Evolutionary conservation across 2,329 filamentous ascomycete species (phyloP).

Genomic region (Fusarium mangiferae): DNA sequence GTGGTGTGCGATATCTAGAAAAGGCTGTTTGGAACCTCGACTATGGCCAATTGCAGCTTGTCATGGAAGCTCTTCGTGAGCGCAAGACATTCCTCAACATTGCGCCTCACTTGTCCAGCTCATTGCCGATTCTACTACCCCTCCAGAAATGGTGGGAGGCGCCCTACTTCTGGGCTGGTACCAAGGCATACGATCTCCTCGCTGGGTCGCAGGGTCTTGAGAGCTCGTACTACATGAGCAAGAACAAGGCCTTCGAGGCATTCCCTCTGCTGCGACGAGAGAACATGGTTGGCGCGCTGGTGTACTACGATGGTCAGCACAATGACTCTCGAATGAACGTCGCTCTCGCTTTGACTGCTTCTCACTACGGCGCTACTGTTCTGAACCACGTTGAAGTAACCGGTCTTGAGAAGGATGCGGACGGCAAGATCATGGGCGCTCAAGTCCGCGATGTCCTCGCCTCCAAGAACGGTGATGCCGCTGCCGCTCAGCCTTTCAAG

Average conservation of each 20-base stretch:
- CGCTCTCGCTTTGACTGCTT: slow-evolving; percentile 81
- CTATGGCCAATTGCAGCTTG: slow-evolving; percentile 83
- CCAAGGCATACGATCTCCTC: slow-evolving; percentile 83
- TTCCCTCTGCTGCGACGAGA: slow-evolving; percentile 83
- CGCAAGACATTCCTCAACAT: slow-evolving; percentile 86
- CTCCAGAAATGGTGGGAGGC: slow-evolving; percentile 86
- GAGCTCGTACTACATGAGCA: slow-evolving; percentile 83
- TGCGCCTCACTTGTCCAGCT: slow-evolving; percentile 82
- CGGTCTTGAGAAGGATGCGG: slow-evolving; percentile 74
- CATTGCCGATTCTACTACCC: slow-evolving; percentile 86
- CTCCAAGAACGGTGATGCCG: slow-evolving; percentile 66
- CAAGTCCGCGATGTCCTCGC: slow-evolving; percentile 67
- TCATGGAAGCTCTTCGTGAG: slow-evolving; percentile 84
- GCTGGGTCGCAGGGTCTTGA: slow-evolving; percentile 86
- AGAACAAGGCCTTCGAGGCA: slow-evolving; percentile 78
- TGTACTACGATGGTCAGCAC: slow-evolving; percentile 89
- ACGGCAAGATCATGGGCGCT: slow-evolving; percentile 76
- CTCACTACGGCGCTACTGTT: slow-evolving; percentile 81
- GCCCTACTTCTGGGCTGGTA: slow-evolving; percentile 76
- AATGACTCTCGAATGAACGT: slow-evolving; percentile 92
- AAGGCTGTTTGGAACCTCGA: slow-evolving; percentile 89
- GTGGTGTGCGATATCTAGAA: slow-evolving; percentile 85
- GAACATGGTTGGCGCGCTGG: slow-evolving; percentile 78
- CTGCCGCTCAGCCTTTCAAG: slow-evolving; percentile 64
- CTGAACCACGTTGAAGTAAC: slow-evolving; percentile 87